Conservation (phyloP, 192 early-diverging fungal species). For the Backusella sp. region DNA sequence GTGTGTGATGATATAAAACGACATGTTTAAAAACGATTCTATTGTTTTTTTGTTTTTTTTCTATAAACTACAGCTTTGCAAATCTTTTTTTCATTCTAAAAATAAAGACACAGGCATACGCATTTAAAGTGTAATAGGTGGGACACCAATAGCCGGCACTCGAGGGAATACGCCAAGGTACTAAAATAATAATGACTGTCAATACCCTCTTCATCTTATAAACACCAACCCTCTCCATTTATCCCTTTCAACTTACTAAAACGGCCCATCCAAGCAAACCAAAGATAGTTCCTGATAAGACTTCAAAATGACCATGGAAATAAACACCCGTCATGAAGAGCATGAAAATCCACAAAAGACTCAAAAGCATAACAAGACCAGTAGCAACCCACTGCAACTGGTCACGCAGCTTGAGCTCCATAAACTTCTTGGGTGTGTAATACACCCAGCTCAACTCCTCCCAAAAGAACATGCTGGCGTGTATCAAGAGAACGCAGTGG, state of each 20-base stretch:
- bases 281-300: constrained; percentile 63
- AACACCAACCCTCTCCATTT: neutral
- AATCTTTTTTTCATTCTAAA: neutral
- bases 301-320: constrained; percentile 74
- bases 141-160: constrained; percentile 10
- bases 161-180: constrained; percentile 26
- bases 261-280: constrained; percentile 68
- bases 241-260: constrained; percentile 23
- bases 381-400: constrained; percentile 33
- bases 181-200: neutral
- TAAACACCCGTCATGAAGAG: constrained; percentile 74
- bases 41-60: neutral
- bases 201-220: neutral
- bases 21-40: neutral
- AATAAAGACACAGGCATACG: neutral
- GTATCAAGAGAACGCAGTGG: constrained; percentile 82
- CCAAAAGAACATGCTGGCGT: constrained; percentile 70
- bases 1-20: neutral
- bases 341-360: constrained; percentile 74
- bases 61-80: neutral
- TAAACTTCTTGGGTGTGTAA: constrained; percentile 12
- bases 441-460: constrained; percentile 58
- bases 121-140: neutral
- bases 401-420: neutral
- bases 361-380: constrained; percentile 40